Percentiles rank a stretch among this genome's conserved stretches.
Conservation (phyloP, 2,329 filamentous ascomycete species). For the Alternaria conjuncta region DNA sequence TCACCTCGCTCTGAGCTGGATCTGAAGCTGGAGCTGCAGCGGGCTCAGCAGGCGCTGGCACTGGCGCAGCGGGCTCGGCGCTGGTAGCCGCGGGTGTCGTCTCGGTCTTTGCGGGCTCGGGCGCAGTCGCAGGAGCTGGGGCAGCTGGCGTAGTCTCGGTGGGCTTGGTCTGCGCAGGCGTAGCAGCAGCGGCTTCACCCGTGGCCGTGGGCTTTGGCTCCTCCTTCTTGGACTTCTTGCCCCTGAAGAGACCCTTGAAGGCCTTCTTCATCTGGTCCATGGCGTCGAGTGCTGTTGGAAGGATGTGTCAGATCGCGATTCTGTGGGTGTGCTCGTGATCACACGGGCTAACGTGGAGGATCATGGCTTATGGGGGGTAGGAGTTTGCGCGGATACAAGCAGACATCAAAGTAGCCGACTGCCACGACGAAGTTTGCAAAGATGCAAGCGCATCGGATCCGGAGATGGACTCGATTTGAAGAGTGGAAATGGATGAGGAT, state of each 20-base stretch:
- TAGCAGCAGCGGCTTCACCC: constrained; percentile 30
- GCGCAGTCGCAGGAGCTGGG: constrained; percentile 36
- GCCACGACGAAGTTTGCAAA: neutral
- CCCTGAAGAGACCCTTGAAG: constrained; percentile 47
- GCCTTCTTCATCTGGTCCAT: constrained; percentile 47
- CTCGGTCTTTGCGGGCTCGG: constrained; percentile 18
- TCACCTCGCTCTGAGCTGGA: constrained; percentile 26
- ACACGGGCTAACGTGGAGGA: neutral
- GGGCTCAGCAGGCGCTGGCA: constrained; percentile 12
- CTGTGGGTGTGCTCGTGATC: neutral
- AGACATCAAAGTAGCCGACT: neutral
- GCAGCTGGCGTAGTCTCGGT: constrained; percentile 45
- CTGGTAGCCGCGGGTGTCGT: constrained; percentile 10
- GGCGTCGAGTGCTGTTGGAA: constrained; percentile 42
- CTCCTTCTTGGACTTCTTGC: constrained; percentile 43
- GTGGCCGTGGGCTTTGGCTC: constrained; percentile 35
- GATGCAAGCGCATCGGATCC: neutral
- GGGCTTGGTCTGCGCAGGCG: constrained; percentile 32
- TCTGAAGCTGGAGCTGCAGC: constrained; percentile 28
- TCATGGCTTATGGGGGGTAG: neutral
- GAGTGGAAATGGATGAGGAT: constrained; percentile 10
- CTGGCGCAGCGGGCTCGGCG: constrained; percentile 21
- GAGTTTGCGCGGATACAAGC: neutral
- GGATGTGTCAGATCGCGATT: constrained; percentile 15
- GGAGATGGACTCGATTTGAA: constrained; percentile 1